Evolutionary conservation across 2,329 filamentous ascomycete species (phyloP), one percentile per base, ranked within the genome.

Genomic region (Aspergillaceae sp.): DNA sequence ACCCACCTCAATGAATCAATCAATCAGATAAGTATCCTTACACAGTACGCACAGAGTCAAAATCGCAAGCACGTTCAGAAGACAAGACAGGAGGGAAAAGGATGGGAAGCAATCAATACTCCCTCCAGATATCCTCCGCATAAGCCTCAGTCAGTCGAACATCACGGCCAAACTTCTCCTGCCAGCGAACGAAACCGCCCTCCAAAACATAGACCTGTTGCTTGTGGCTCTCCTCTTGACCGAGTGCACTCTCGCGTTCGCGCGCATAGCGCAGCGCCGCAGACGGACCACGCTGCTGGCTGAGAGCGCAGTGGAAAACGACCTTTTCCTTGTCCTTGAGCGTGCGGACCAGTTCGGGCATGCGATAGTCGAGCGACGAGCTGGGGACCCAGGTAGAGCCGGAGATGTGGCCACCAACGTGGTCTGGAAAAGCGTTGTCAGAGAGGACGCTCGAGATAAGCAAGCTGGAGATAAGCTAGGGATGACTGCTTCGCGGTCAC

Each of bases 251-350:
- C 55, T 84, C 80, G 41, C 81, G 74, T 69, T 89, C 85, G 4
- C 69, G 62, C 1, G 61, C 62, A 65, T 96, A 97, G 58, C 77
- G 76, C 56, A 95, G 69, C 3, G 92, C 92, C 3, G 91, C 89
- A 43, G 78, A 78, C 0, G 92, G 92, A 0, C 92, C 92, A 1
- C 92, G 77, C 70, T 95, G 86, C 72, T 97, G 92, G 55, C 85
- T 91, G 46, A 97, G 73, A 11, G 87, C 86, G 68, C 92, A 98
- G 71, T 98, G 92, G 66, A 98, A 98, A 1, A 98, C 80, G 9
- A 98, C 88, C 7, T 78, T 84, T 46, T 92, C 80, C 66, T 88
- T 89, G 61, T 84, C 81, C 53, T 80, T 73, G 41, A 96, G 77
- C 38, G 78, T 82, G 47, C 87, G 81, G 8, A 94, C 75, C n/a